Evolutionary conservation across 139 green algal genomes (phyloP).

Genomic region (Ettlia oleoabundans): DNA sequence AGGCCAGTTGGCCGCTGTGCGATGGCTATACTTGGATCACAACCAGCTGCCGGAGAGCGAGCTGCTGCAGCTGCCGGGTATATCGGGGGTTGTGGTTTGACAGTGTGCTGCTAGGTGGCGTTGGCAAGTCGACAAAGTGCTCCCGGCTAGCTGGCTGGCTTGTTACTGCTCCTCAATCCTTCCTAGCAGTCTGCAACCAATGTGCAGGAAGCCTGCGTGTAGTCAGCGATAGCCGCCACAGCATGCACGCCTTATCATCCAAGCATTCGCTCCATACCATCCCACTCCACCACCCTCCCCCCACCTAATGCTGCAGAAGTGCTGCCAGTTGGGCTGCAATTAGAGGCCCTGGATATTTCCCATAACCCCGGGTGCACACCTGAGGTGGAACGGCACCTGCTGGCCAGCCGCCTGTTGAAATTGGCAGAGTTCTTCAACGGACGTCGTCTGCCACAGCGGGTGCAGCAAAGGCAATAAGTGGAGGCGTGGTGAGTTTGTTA

Average conservation of each 20-base stretch:
- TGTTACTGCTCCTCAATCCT: too few relatives aligned
- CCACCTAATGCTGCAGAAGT: not conserved
- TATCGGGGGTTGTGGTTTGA: not conserved
- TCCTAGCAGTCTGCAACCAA: too few relatives aligned
- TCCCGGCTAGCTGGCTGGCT: too few relatives aligned
- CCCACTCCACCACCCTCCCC: not conserved
- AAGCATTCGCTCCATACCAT: not conserved
- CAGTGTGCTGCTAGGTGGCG: too few relatives aligned
- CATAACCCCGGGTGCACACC: conserved; percentile 8
- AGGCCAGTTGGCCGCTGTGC: not conserved
- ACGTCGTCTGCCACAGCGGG: not conserved
- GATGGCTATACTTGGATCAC: conserved; percentile 17
- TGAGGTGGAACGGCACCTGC: not conserved
- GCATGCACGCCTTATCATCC: too few relatives aligned
- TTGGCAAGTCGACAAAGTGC: too few relatives aligned
- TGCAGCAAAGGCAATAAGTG: not conserved
- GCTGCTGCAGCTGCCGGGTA: conserved; percentile 21
- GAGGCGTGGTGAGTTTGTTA: too few relatives aligned
- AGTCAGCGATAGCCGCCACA: too few relatives aligned
- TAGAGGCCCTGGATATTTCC: conserved; percentile 10
- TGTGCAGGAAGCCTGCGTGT: too few relatives aligned
- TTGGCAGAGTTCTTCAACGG: conserved; percentile 14
- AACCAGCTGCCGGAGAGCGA: not conserved
- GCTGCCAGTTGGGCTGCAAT: not conserved
- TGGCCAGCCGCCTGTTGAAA: not conserved